These are phyloP conservation scores for Arthroderma uncinatum DNA, from an alignment of 2,329 filamentous ascomycete genomes.

Conservation along the genomic window DNA sequence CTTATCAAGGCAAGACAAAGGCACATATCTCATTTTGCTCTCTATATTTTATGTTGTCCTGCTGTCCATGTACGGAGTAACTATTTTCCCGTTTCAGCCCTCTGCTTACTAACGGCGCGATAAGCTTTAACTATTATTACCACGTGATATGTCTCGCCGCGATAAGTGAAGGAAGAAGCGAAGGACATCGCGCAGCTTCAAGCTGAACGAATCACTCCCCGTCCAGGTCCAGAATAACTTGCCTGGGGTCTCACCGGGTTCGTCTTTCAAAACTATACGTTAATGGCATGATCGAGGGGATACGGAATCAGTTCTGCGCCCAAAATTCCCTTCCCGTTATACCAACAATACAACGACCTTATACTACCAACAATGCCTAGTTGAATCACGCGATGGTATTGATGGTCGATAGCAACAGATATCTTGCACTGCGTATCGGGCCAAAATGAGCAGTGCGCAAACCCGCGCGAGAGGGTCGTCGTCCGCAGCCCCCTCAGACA, in stretches of 20 bases:
- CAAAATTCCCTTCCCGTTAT: neutral
- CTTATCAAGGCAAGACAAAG: too few relatives aligned
- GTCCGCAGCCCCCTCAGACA: slow-evolving; percentile 22
- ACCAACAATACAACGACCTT: neutral
- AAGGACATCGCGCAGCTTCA: neutral
- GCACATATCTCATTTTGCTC: too few relatives aligned
- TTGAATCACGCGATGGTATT: neutral
- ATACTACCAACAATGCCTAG: neutral
- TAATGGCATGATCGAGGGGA: neutral
- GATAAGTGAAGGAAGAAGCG: neutral
- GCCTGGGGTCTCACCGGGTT: neutral
- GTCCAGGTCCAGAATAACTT: neutral
- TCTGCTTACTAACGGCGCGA: neutral
- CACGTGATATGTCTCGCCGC: neutral
- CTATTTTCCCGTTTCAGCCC: too few relatives aligned
- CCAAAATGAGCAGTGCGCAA: slow-evolving; percentile 12
- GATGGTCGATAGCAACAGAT: neutral
- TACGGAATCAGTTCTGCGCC: neutral
- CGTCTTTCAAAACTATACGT: neutral
- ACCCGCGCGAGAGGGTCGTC: slow-evolving; percentile 12
- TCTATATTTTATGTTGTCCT: too few relatives aligned
- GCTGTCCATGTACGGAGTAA: too few relatives aligned
- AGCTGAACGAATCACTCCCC: too few relatives aligned
- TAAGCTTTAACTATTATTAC: too few relatives aligned
- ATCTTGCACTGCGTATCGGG: neutral